Evolutionary conservation across 345 rosid species (phyloP), one percentile per base, ranked within the genome.

Genomic region (Pelargonium nanum): DNA sequence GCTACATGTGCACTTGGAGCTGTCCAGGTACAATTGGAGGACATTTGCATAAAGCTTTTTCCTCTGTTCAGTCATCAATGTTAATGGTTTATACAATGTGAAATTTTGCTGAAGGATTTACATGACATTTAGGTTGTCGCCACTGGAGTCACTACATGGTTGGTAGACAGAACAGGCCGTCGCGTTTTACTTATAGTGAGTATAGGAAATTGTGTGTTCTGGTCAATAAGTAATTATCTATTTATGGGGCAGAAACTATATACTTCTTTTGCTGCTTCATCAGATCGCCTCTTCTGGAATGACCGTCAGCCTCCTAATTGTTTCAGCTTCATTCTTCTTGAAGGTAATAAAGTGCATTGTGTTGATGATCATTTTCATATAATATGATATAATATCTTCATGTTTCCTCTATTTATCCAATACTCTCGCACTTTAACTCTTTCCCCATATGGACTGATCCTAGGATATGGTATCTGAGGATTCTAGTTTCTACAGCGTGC

Each of bases 1-100:
- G 99, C 97, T 30, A 89, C 99, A 52, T 70, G 80, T 72, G 95
- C 86, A 54, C 62, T 93, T 22, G 99, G 99, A 62, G 96, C 81
- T 67, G 58, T 89, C 72, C 99, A 93, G 96, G 99, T 89, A 77
- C 10, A 61, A 44, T 55, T 9, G 19, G 57, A 25, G 26, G 26
- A 50, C 7, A 4, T 0, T 34, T 25, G 26, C 53, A 52, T 34
- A 4, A 25, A 26, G 26, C 1, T 34, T 70, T 28, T 15, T 26
- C 23, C 6, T 58, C 44, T 28, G 26, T 20, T 15, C 25, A n/a
- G n/a, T n/a, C n/a, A n/a, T n/a, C n/a, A 50, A 54, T 62, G 26
- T 6, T 28, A 55, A 53, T 19, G 26, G 21, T 23, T 55, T 5
- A 4, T 55, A 12, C 12, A 23, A 26, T 19, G 25, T 40, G 24